These are phyloP conservation scores for Capsicum chinense DNA, from an alignment of 257 asterid species.

Conservation along the genomic window DNA sequence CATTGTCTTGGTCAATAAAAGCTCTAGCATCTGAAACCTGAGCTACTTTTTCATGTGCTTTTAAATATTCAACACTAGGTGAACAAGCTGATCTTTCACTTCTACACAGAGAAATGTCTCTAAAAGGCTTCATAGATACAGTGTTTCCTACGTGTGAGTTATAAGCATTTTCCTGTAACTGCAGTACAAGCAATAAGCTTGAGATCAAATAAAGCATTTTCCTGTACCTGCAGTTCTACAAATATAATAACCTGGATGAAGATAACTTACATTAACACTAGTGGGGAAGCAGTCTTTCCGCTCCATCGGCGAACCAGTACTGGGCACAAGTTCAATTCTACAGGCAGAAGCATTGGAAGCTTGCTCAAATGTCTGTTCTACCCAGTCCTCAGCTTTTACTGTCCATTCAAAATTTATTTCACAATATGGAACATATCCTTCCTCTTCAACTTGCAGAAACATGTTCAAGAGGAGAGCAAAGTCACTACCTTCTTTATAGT, in stretches of 20 bases:
- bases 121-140: constrained; percentile 34
- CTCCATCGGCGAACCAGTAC: background rate
- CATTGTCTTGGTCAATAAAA: background rate
- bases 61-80: background rate
- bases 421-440: constrained; percentile 67
- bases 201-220: background rate
- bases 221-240: background rate
- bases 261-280: constrained; percentile 41
- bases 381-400: constrained; percentile 24
- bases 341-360: constrained; percentile 37
- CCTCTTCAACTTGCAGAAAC: constrained; percentile 53
- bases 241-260: background rate
- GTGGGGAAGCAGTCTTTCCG: constrained; percentile 32
- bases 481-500: constrained; percentile 48
- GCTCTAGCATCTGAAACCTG: constrained; percentile 24
- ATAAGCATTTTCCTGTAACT: constrained; percentile 39
- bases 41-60: constrained; percentile 20
- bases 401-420: constrained; percentile 43
- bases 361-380: constrained; percentile 25
- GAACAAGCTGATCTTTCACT: constrained; percentile 14
- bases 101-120: constrained; percentile 35
- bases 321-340: constrained; percentile 28
- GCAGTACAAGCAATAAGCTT: constrained; percentile 28
- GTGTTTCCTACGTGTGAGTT: constrained; percentile 37
- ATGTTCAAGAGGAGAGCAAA: constrained; percentile 48